phyloP scores from a whole-genome alignment of 2,329 filamentous ascomycete genomes.

The Rachicladosporium sp. region DNA sequence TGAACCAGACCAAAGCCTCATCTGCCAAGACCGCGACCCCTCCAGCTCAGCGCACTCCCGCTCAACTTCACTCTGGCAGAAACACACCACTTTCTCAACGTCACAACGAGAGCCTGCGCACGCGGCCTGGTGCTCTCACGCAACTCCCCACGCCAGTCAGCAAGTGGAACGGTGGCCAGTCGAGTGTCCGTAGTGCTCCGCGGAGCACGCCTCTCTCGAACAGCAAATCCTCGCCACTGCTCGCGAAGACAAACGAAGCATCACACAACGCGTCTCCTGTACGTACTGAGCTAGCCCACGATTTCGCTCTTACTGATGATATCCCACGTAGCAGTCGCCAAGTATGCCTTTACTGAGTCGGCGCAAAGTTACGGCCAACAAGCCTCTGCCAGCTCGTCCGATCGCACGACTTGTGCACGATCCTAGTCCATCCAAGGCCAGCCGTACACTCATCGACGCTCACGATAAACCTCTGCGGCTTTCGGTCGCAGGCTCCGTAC shows the following conservation, averaged over 20 bases:
- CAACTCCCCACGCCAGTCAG: constrained; percentile 2
- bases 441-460: constrained; percentile 29
- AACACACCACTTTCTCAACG: constrained; percentile 6
- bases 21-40: constrained; percentile 10
- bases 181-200: neutral
- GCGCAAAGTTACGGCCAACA: constrained; percentile 14
- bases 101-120: neutral
- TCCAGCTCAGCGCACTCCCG: constrained; percentile 1
- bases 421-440: constrained; percentile 24
- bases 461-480: constrained; percentile 19
- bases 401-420: constrained; percentile 20
- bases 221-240: no score
- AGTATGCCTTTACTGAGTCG: neutral
- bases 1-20: constrained; percentile 18
- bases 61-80: constrained; percentile 2
- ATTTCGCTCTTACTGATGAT: no score
- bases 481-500: constrained; percentile 4
- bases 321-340: no score
- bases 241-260: no score
- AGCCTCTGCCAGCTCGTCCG: constrained; percentile 29
- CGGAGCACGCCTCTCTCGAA: no score
- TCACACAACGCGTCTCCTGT: no score
- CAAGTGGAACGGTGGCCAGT: neutral
- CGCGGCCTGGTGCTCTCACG: neutral
- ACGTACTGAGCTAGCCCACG: no score